Evolutionary conservation across 73 alveolate species (phyloP), one percentile per base, ranked within the genome.

Genomic region (Blepharisma stoltei): DNA sequence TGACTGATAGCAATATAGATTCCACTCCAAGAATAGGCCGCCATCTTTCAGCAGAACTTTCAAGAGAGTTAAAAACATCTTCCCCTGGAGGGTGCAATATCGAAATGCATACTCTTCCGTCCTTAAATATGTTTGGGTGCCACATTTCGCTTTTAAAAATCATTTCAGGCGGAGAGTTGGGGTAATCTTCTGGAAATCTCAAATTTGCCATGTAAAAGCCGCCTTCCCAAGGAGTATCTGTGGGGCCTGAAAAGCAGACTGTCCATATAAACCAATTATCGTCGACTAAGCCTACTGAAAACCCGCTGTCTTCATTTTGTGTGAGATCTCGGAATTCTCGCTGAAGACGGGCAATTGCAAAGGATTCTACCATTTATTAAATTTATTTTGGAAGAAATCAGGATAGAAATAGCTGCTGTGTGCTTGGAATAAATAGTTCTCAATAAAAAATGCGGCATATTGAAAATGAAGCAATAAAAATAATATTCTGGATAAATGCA

Each of bases 111-210:
- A 83, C 91, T 32, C 41, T 32, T 32, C 41, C 41, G 41, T 32
- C 41, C 41, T 32, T 88, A 96, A 89, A 54, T 88, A 50, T 76
- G 23, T 95, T 95, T 6, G 97, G 97, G 78, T 95, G 99, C 95
- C 97, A 95, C 95, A 95, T 95, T 81, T 93, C 94, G 23, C 97
- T 92, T 68, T 54, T 75, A 83, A 95, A 95, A 78, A 76, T 93
- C 92, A 95, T 90, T 49, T 93, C 87, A n/a, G 99, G 99, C 8
- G 97, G 96, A 65, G 73, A 87, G 75, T 90, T 81, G 14, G 99
- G 99, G 86, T 88, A 94, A 76, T 94, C 96, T 21, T 88, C 94
- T 9, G 99, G 98, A 81, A 94, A 90, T 68, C 78, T 83, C 70
- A 94, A 81, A 23, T 71, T 50, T 46, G 95, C 95, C 80, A 85